A percentile compares a stretch with the other conserved stretches of the same genome.
phyloP scores from a whole-genome alignment of 257 asterid genomes.

The Solanum lycopersicoides region DNA sequence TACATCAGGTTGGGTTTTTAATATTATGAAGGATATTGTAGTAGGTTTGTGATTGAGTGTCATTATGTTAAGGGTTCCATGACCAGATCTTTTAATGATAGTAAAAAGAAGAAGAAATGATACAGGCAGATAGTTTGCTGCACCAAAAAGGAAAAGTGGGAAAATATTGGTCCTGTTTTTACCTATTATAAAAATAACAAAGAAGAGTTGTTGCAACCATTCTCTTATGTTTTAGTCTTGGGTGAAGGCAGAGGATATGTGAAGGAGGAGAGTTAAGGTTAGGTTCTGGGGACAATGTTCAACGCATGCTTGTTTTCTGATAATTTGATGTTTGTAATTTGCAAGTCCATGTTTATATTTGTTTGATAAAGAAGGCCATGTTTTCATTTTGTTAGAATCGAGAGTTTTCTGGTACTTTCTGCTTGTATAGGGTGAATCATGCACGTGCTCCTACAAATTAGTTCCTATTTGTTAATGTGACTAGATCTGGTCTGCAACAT shows the following conservation, averaged over 20 bases:
- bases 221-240: neutral
- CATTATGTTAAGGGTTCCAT: neutral
- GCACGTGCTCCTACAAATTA: neutral
- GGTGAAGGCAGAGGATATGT: neutral
- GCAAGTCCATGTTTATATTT: neutral
- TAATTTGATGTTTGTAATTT: neutral
- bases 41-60: neutral
- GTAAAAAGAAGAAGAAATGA: neutral
- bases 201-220: neutral
- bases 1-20: neutral
- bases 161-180: neutral
- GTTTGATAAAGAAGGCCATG: neutral
- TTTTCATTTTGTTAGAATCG: neutral
- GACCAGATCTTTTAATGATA: neutral
- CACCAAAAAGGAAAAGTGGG: neutral
- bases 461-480: neutral
- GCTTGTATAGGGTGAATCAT: neutral
- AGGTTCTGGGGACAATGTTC: neutral
- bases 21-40: neutral
- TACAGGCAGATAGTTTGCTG: neutral
- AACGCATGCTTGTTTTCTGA: neutral
- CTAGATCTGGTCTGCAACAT: neutral
- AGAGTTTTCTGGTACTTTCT: neutral
- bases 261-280: neutral
- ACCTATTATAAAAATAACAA: neutral